phyloP scores from a whole-genome alignment of 176 grass and related monocot species.

The Oryza glaberrima region DNA sequence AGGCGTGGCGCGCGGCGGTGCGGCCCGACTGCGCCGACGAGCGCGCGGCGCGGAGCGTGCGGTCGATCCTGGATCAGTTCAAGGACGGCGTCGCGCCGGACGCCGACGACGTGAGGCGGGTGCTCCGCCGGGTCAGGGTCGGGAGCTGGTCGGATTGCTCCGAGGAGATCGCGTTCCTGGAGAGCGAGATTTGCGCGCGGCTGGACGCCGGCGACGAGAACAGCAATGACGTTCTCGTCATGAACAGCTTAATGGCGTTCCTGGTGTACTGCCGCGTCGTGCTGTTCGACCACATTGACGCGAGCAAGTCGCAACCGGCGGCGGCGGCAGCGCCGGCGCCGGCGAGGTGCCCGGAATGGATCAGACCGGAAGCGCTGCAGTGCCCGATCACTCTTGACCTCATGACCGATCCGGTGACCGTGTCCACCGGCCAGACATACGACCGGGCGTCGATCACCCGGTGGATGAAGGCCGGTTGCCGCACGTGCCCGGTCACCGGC shows the following conservation, averaged over 20 bases:
- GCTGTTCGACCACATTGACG: conserved; percentile 61
- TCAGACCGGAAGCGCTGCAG: conserved; percentile 57
- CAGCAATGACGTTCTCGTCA: conserved; percentile 37
- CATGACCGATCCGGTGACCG: conserved; percentile 83
- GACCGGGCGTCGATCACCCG: conserved; percentile 74
- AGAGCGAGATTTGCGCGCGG: conserved; percentile 41
- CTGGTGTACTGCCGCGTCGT: conserved; percentile 75
- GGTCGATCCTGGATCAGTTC: conserved; percentile 70
- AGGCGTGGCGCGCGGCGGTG: conserved; percentile 54
- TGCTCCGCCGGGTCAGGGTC: conserved; percentile 64
- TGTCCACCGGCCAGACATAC: conserved; percentile 88
- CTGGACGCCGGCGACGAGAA: conserved; percentile 26
- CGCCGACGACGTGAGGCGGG: conserved; percentile 42
- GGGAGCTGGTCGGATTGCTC: conserved; percentile 75
- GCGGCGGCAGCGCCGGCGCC: background rate
- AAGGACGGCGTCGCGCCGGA: conserved; percentile 58
- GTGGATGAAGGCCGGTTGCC: conserved; percentile 68
- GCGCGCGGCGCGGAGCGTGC: conserved; percentile 46
- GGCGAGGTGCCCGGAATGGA: conserved; percentile 54
- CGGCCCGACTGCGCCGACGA: conserved; percentile 45
- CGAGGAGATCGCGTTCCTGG: conserved; percentile 65
- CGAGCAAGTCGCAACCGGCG: conserved; percentile 3
- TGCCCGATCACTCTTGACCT: conserved; percentile 91
- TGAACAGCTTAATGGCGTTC: conserved; percentile 60
- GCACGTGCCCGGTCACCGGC: conserved; percentile 73